A percentile compares a stretch with the other conserved stretches of the same genome.
Conservation (phyloP, 495 filamentous ascomycete genomes). For the Staphylotrichum tortipilum region DNA sequence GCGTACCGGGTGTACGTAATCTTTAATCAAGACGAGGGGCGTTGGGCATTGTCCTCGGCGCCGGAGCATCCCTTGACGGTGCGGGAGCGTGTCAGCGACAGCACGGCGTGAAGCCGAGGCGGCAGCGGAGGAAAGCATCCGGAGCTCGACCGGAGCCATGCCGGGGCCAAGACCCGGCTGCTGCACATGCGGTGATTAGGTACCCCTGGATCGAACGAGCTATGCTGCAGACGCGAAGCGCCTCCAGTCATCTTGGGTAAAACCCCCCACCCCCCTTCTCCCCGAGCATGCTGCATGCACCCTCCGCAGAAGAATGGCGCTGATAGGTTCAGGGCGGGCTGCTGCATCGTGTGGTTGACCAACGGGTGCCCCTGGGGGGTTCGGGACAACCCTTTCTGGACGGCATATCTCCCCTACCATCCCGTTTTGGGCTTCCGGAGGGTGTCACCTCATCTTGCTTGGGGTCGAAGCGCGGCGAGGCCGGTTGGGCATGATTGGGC, state of each 20-base stretch:
- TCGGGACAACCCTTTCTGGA: slow-evolving; percentile 17
- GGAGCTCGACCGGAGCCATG: neutral
- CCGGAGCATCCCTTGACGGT: too few species aligned
- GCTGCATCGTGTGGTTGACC: neutral
- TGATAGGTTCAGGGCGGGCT: neutral
- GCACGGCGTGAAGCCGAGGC: neutral
- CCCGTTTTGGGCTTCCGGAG: slow-evolving; percentile 20
- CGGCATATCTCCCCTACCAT: slow-evolving; percentile 11
- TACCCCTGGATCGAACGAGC: neutral
- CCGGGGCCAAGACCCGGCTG: neutral
- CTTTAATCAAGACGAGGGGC: neutral
- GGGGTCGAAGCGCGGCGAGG: neutral
- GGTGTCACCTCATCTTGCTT: too few species aligned
- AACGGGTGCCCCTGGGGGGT: neutral
- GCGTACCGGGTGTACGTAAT: slow-evolving; percentile 5
- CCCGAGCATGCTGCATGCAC: slow-evolving; percentile 12
- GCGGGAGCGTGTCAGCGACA: too few species aligned
- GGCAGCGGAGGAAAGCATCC: neutral
- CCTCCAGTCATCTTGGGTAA: slow-evolving; percentile 5
- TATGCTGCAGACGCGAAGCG: too few species aligned
- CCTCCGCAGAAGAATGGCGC: neutral
- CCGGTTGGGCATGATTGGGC: slow-evolving; percentile 23
- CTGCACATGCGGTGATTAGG: neutral
- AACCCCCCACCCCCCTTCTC: too few species aligned
- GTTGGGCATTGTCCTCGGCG: too few species aligned